Evolutionary conservation across 306 rosid genomes (phyloP), one percentile per base, ranked within the genome.

Genomic region (Ormosia emarginata): DNA sequence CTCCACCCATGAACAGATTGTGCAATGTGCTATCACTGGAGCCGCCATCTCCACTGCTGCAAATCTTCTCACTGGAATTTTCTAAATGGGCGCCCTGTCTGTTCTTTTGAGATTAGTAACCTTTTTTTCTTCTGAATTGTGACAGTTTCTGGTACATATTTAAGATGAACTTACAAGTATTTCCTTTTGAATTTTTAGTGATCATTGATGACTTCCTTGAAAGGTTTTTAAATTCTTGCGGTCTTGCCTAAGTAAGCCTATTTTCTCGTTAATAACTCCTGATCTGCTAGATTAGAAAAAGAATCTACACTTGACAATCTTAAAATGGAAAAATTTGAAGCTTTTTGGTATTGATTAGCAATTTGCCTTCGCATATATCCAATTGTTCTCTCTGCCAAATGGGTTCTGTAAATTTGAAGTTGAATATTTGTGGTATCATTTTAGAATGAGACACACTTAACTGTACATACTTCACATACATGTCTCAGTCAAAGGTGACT

Each of bases 41-140:
- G 98, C 98, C 14, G 99, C 98, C 7, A 81, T 95, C 66, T 92
- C 98, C 50, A 84, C 97, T 5, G 97, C 96, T n/a, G 97, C 97
- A 41, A 93, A 93, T 85, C 92, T 95, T 49, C 94, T 95, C 64
- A 47, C 83, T 36, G 90, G 93, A 34, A 89, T 92, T 70, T 92
- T 92, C 87, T 95, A 79, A 82, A 84, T 17, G 62, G 65, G 0
- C 75, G 33, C 63, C 50, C 14, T 80, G 65, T 62, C 14, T 80
- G 65, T 62, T 75, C 3, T 40, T 81, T 39, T 32, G 2, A 46
- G 7, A 47, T 30, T 49, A 52, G 49, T 37, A 24, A 7, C 15
- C 49, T 36, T 67, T 53, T 63, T 64, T 46, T 18, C 59, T 61
- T 83, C 34, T 58, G 40, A 46, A 41, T 58, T 46, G 40, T 78